Base-by-base conservation (phyloP, 306 rosid genomes). In the Cucumis sativus region DNA sequence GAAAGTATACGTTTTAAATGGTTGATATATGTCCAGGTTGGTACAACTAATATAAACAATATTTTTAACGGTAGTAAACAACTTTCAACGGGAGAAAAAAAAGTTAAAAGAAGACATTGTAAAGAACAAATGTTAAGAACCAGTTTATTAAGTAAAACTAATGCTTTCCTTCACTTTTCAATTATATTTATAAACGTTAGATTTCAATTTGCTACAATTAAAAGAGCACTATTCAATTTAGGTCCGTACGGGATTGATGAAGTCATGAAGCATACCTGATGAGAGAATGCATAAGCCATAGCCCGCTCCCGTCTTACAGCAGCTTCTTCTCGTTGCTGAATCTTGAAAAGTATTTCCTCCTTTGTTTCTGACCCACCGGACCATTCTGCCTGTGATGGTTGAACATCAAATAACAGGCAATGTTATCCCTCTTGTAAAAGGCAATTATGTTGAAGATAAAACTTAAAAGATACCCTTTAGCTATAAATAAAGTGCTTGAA, bases 221-320 rank as follows among this genome's bases (percentile, higher is more conserved):
- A 35, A 65, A 17, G 20, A 37, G 51, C 4, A 65, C 1, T 33
- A 64, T 35, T 28, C 49, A 16, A 15, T 65, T 37, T 17, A 65
- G 41, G 10, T 30, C 17, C n/a, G 21, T 2, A 17, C 16, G 70
- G 2, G 58, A 51, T 8, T 20, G 57, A 45, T 76, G 45, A 33
- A 33, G 37, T 5, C 37, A 33, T 33, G 37, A n/a, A 21, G 51
- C 66, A 58, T 21, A 91, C 97, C 92, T 92, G 97, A 83, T 92
- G 96, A 61, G 89, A 86, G 83, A 90, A 90, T 52, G 97, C 97
- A 63, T 92, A 92, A 25, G 97, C 97, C 96, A 90, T 86, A 56
- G 96, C 91, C 75, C 93, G 68, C 81, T 92, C 96, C 21, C 96
- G 85, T 82, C 83, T 90, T 20, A 85, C 65, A 2, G 91, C 89